Conservation (phyloP, 2,329 filamentous ascomycete genomes). For the Microdochium paspali region DNA sequence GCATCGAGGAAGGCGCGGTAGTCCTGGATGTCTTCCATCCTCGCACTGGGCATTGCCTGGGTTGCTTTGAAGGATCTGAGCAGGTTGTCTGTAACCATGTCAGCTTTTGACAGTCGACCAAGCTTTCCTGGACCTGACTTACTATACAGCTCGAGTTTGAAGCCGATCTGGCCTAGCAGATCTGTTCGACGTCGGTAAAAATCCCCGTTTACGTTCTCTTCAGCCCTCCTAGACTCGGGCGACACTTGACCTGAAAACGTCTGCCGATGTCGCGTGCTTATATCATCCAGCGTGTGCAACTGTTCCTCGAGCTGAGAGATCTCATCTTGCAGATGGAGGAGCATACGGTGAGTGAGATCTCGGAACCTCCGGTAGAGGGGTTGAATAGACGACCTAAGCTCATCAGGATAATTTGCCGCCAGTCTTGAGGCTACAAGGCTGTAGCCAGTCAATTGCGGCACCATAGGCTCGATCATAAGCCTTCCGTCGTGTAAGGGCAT, state of each 20-base stretch:
- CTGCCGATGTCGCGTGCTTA: conserved; percentile 38
- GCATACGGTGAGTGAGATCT: conserved; percentile 68
- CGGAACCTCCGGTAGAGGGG: conserved; percentile 81
- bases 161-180: conserved; percentile 51
- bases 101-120: neutral
- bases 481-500: conserved; percentile 12
- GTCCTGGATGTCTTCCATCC: conserved; percentile 36
- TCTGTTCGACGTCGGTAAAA: conserved; percentile 52
- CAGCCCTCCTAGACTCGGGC: conserved; percentile 51
- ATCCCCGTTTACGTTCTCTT: conserved; percentile 43
- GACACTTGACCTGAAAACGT: conserved; percentile 28
- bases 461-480: conserved; percentile 28
- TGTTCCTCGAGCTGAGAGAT: conserved; percentile 73
- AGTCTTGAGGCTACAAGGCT: conserved; percentile 51
- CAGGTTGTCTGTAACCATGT: conserved; percentile 37
- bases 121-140: conserved; percentile 14
- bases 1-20: conserved; percentile 45
- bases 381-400: conserved; percentile 10
- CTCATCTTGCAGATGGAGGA: conserved; percentile 81
- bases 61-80: conserved; percentile 47
- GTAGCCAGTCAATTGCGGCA: conserved; percentile 45
- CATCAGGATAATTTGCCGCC: conserved; percentile 20
- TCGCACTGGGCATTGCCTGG: conserved; percentile 38
- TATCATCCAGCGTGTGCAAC: conserved; percentile 56
- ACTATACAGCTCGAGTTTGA: conserved; percentile 63